Evolutionary conservation across 192 early-diverging fungal species (phyloP).

Genomic region (Linnemannia exigua): DNA sequence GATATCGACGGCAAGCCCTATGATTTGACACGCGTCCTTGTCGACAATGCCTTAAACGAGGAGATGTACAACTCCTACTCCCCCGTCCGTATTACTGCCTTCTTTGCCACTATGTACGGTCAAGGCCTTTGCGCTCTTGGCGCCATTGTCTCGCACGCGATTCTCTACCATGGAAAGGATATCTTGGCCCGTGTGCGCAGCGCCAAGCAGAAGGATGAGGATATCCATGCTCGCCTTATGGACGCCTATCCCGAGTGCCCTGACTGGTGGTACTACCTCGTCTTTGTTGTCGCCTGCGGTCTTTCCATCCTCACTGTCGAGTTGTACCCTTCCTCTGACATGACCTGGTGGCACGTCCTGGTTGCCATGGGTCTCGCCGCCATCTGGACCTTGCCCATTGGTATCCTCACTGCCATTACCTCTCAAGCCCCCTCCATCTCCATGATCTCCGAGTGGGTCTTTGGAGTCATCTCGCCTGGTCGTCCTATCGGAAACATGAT

Average conservation of each 20-base stretch:
- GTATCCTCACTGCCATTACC: constrained; percentile 74
- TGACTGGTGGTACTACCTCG: constrained; percentile 79
- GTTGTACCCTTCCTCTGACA: constrained; percentile 61
- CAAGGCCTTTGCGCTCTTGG: constrained; percentile 76
- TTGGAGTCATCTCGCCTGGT: constrained; percentile 75
- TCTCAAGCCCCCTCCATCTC: constrained; percentile 69
- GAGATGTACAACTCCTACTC: constrained; percentile 70
- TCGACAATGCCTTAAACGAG: constrained; percentile 67
- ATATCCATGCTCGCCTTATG: constrained; percentile 86
- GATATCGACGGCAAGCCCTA: constrained; percentile 67
- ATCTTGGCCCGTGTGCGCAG: constrained; percentile 72
- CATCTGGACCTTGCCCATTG: constrained; percentile 72
- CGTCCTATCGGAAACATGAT: constrained; percentile 73
- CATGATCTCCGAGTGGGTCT: constrained; percentile 79
- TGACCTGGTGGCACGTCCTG: constrained; percentile 74
- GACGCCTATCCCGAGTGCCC: constrained; percentile 81
- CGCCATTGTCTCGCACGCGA: constrained; percentile 74
- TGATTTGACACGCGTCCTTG: constrained; percentile 69
- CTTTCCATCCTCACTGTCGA: constrained; percentile 64
- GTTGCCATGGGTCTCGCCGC: constrained; percentile 65
- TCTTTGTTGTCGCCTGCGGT: constrained; percentile 68
- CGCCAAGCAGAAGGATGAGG: constrained; percentile 70
- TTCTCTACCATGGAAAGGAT: constrained; percentile 75
- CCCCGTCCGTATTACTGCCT: constrained; percentile 75
- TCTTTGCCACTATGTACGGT: constrained; percentile 79